Evolutionary conservation across 2,329 filamentous ascomycete genomes (phyloP).

Genomic region (Colletotrichum tropicale): DNA sequence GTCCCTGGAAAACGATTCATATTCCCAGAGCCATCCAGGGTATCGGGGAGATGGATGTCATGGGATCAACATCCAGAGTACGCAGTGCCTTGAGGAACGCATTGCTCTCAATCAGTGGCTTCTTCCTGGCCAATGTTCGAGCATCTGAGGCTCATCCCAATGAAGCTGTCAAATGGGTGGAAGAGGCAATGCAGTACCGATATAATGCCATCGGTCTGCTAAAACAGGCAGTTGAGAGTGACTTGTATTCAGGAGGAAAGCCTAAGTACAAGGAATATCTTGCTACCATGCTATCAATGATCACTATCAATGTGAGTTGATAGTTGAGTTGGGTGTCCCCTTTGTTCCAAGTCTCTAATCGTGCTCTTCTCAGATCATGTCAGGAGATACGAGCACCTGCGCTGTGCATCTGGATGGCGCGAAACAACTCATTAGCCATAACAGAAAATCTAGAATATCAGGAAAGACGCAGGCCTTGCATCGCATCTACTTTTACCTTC

Average conservation of each 20-base stretch:
- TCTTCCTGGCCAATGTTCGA: slow-evolving; percentile 26
- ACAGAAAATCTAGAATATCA: not conserved
- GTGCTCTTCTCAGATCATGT: slow-evolving; percentile 24
- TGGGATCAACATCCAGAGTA: slow-evolving; percentile 24
- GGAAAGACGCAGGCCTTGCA: slow-evolving; percentile 25
- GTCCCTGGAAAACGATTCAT: slow-evolving; percentile 30
- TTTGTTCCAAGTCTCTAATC: not conserved
- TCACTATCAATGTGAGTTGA: slow-evolving; percentile 27
- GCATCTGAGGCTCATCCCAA: not conserved
- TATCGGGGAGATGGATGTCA: slow-evolving; percentile 26
- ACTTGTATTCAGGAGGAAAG: not conserved
- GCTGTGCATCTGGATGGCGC: slow-evolving; percentile 26
- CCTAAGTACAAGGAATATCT: slow-evolving; percentile 31
- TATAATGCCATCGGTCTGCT: slow-evolving; percentile 24
- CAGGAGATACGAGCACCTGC: slow-evolving; percentile 26
- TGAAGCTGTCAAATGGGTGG: slow-evolving; percentile 17
- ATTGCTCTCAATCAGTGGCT: slow-evolving; percentile 28
- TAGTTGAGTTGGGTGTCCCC: not conserved
- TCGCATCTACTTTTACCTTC: slow-evolving; percentile 28
- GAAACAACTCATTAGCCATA: slow-evolving; percentile 22
- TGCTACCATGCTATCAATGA: slow-evolving; percentile 31
- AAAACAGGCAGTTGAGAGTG: slow-evolving; percentile 24
- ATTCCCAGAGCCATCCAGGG: slow-evolving; percentile 27
- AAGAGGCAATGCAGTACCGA: slow-evolving; percentile 8
- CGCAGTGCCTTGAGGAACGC: slow-evolving; percentile 26